Evolutionary conservation across 1,284 basidiomycete species (phyloP), one percentile per base, ranked within the genome.

Genomic region (Apiotrichum siamense): DNA sequence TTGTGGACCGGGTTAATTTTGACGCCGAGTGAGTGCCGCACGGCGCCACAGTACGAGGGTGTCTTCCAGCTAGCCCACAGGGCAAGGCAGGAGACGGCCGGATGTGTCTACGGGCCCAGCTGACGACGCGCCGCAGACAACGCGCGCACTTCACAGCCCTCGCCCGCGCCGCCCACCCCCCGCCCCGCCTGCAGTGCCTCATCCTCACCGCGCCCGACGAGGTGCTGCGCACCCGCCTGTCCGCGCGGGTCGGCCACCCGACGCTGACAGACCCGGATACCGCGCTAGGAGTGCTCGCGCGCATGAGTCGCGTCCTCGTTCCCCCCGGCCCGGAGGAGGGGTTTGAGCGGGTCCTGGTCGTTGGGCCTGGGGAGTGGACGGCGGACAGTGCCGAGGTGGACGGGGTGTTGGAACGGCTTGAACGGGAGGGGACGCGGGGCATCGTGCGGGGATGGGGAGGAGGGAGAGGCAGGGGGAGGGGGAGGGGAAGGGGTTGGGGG

Each of bases 1-100:
- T 73, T 4, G 69, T 75, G 1, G 73, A 75, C 49, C 49, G 73
- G 18, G 67, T 72, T 0, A 62, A 62, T 18, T 75, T 75, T 55
- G 69, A 74, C 54, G 50, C 56, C 6, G 47, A 54, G 72, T 73
- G 45, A 58, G 70, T 65, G 2, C 23, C 10, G 10, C 10, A 31
- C 10, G 29, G 15, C 29, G 29, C 15, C 15, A 31, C 15, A 15
- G 15, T 15, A n/a, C 10, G 33, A 35, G 7, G 17, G 10, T 15
- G 7, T 17, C 10, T 35, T 12, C 10, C 18, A 11, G 7, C 17
- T 15, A 15, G n/a, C n/a, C n/a, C n/a, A n/a, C n/a, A n/a, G n/a
- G n/a, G n/a, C n/a, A n/a, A n/a, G n/a, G n/a, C n/a, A n/a, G n/a
- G n/a, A n/a, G n/a, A n/a, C n/a, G n/a, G n/a, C n/a, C n/a, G n/a